Evolutionary conservation across 1,284 basidiomycete genomes (phyloP), one percentile per base, ranked within the genome.

Genomic region (Volvariella volvacea): DNA sequence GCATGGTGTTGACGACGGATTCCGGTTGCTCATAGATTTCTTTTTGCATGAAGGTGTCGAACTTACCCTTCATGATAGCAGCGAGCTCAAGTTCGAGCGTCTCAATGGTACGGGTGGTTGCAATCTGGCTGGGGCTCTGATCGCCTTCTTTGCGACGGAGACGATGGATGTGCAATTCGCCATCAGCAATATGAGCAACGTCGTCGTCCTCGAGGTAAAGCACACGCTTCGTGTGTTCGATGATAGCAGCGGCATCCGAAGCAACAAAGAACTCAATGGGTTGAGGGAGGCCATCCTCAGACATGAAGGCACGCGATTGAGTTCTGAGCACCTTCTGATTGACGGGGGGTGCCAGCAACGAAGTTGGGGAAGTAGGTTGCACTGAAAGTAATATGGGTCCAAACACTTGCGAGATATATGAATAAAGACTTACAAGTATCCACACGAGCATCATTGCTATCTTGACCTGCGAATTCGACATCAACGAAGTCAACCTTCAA

Each of bases 21-120:
- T 99, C 96, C 49, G 95, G 96, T 70, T 99, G 96, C 66, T 99
- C 96, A 77, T 96, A 99, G 61, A 99, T 99, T 69, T 99, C 96
- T 76, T 99, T 99, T 68, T 99, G 95, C 96, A 99, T 99, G 69
- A 99, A 99, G 68, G 96, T 94, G 64, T 95, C 92, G 64, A 97
- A 99, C 65, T 93, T 92, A 63, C 96, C 96, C 80, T 99, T 99
- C 96, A 99, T 99, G 73, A 99, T 99, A 58, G 96, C 96, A 30
- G 95, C 96, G 41, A 99, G 83, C 68, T 99, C 96, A 58, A 99
- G 87, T 71, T 99, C 96, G 59, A 99, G 84, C 14, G 94, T 97
- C 74, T 99, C 96, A 67, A 99, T 99, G 53, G 83, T 93, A 56
- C 96, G 90, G 44, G 93, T 95, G 15, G 93, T 65, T 61, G 84